Base-by-base conservation (phyloP, 139 green algal species). In the Pycnococcus provasolii region DNA sequence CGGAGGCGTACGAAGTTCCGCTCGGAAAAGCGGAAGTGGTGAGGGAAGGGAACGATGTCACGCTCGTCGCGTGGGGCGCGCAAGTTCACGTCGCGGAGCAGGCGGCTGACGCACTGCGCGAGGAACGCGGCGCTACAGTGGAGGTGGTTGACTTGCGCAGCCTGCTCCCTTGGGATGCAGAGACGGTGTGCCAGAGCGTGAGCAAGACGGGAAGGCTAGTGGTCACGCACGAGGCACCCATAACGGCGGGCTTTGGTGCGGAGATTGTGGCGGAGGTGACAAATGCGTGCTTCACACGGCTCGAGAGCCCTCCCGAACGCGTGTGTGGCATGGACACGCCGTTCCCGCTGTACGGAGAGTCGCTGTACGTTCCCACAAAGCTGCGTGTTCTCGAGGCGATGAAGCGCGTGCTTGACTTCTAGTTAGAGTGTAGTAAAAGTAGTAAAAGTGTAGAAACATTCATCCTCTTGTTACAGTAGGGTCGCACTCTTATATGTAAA, bases 71-170 rank as follows among this genome's bases (percentile, higher is more conserved):
- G n/a, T 96, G 90, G 90, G 90, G 90, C 0, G 83, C 89, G 68
- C 89, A 95, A 78, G 83, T 96, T 66, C 58, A 64, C 5, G 75
- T 84, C 11, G 40, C 82, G 50, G 72, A 83, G 64, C 54, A 65
- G 3, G 82, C 83, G 50, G 72, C 67, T 3, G 65, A 82, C 42
- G 64, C 76, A 7, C 58, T 47, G n/a, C 67, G 68, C 15, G 50
- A 78, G 48, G 11, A 70, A 1, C 37, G 76, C 51, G 81, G 79
- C 71, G 83, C 95, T 40, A 77, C 67, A 59, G 89, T 78, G 55
- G 89, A 96, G 72, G 77, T 96, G 13, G 80, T 96, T 2, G 90
- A 96, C 81, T 72, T 96, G 51, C 74, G 85, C 45, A 95, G 85
- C 3, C 72, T 96, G 64, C 50, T 88, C 62, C 89, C 88, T 8